Evolutionary conservation across 495 filamentous ascomycete species (phyloP).

Genomic region (Talaromyces stipitatus): DNA sequence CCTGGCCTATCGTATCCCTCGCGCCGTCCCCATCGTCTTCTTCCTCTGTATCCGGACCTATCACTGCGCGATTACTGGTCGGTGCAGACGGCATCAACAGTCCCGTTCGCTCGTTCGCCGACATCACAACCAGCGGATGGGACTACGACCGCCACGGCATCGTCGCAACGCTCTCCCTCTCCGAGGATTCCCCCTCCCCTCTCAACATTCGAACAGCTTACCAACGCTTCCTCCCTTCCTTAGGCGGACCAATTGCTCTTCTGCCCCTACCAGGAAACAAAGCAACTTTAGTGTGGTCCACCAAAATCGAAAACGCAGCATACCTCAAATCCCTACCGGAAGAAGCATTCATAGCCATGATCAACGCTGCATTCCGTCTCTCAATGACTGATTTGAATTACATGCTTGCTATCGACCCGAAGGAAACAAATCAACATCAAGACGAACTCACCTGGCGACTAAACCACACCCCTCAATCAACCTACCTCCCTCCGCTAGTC

Average conservation of each 20-base stretch:
- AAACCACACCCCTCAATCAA: slow-evolving; percentile 51
- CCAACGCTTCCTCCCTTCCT: slow-evolving; percentile 85
- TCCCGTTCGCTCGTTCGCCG: slow-evolving; percentile 84
- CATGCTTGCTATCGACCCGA: slow-evolving; percentile 55
- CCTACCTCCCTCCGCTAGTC: slow-evolving; percentile 49
- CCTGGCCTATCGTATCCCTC: slow-evolving; percentile 79
- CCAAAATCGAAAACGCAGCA: slow-evolving; percentile 67
- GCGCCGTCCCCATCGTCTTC: slow-evolving; percentile 25
- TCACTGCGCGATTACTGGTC: slow-evolving; percentile 77
- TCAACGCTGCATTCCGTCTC: slow-evolving; percentile 91
- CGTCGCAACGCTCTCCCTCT: slow-evolving; percentile 76
- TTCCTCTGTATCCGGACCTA: slow-evolving; percentile 24
- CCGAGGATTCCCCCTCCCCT: slow-evolving; percentile 24
- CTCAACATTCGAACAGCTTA: slow-evolving; percentile 62
- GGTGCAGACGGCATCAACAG: slow-evolving; percentile 94
- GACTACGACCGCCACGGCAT: slow-evolving; percentile 88
- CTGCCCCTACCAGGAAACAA: slow-evolving; percentile 78
- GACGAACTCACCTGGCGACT: slow-evolving; percentile 78
- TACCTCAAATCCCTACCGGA: slow-evolving; percentile 67
- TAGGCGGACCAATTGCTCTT: slow-evolving; percentile 75
- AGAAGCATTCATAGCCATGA: slow-evolving; percentile 72
- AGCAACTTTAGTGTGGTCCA: slow-evolving; percentile 89
- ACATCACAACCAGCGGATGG: slow-evolving; percentile 79
- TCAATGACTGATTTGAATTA: slow-evolving; percentile 69
- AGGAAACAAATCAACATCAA: slow-evolving; percentile 40